Base-by-base conservation (phyloP, 2,329 filamentous ascomycete species). In the Biscogniauxia marginata region DNA sequence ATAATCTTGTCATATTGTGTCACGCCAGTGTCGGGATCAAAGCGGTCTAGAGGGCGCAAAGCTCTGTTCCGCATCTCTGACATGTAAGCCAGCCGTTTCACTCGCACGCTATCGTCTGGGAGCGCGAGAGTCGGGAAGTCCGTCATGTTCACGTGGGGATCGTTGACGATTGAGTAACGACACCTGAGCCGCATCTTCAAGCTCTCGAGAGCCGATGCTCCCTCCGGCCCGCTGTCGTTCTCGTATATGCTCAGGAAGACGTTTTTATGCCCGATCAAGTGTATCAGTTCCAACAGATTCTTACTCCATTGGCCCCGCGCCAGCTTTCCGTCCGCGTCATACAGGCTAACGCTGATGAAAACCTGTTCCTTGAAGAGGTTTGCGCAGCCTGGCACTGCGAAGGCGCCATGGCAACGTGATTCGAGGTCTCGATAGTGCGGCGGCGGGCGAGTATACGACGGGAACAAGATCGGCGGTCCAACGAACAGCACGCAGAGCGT, bases 171-270 rank as follows among this genome's bases (percentile, higher is more conserved):
- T 1, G 74, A 73, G 63, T 79, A 75, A 30, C 75, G 67, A 57
- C 75, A 76, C 58, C 78, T 68, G 1, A 81, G 65, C 30, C 65
- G 76, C n/a, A 72, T 66, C 53, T 79, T 77, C 47, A 91, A 78
- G 2, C 74, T 70, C 24, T 73, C 65, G 53, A 91, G 73, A 0
- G 86, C 84, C 30, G 73, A 70, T 55, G 76, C 77, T 16, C 84
- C 85, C 24, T 76, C 73, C 1, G 77, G 72, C 1, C 86, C 85
- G 25, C 86, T 83, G 66, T 89, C 84, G 64, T 89, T 88, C 67
- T 90, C 88, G 69, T 90, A 91, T 25, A 92, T 82, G 70, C 86
- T 89, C 53, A 92, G 71, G 66, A 85, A 89, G 2, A 88, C 84
- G 65, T 90, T 88, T 34, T 87, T 75, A 13, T 80, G 78, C 0